Base-by-base conservation (phyloP, 2,329 filamentous ascomycete species). In the Lasiodiplodia sp. region DNA sequence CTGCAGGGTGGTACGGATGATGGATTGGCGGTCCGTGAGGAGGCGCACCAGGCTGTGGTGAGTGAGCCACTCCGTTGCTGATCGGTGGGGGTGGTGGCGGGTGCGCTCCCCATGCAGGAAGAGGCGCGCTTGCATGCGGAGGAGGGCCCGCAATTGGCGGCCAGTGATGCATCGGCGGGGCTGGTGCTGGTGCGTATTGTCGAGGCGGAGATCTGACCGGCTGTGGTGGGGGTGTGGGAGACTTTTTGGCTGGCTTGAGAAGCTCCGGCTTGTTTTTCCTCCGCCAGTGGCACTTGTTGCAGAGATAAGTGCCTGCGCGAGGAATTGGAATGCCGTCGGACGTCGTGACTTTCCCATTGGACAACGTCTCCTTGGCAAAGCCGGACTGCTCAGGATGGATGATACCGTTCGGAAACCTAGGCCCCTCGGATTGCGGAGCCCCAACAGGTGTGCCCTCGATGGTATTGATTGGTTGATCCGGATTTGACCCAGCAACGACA, bases 271-370 rank as follows among this genome's bases (percentile, higher is more conserved):
- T 77, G 62, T 82, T 75, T 69, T 81, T 77, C 70, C 79, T 81
- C 73, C 81, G 81, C 76, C 82, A 80, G 71, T 84, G 82, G 70
- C 83, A 85, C 69, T 83, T 84, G 72, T 84, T 82, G 69, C 83
- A 85, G n/a, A 83, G 71, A 63, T 80, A 83, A 6, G 72, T 62
- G n/a, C 53, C 60, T 14, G 66, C 25, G 73, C 73, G 40, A 66
- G 67, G 66, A 7, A 68, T 14, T 21, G 66, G 66, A 3, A 68
- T 70, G 63, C 56, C 52, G 10, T 62, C 56, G 5, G 18, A 74
- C 73, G 56, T 78, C 77, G 37, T 71, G 57, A 14, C 70, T 23
- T 31, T 72, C 71, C 25, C 66, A 74, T 71, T 47, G 74, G 75
- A 14, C 68, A 21, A 23, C 44, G 68, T 25, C 68, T 68, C n/a